Conservation (phyloP, 306 rosid species). For the Cotoneaster glaucophyllus region DNA sequence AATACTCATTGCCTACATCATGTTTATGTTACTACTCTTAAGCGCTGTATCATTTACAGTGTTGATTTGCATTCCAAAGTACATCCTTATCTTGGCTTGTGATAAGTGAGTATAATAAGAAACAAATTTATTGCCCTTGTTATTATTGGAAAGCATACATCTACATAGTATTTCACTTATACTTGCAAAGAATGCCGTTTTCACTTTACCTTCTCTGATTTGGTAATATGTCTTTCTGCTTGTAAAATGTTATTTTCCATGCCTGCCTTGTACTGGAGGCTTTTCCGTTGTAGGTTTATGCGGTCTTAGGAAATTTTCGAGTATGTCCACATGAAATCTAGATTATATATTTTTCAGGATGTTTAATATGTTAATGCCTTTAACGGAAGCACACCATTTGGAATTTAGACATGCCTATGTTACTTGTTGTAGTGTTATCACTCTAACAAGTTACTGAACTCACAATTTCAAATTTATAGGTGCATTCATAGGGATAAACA, state of each 20-base stretch:
- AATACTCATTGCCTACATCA: neutral
- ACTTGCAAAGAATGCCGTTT: neutral
- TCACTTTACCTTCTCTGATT: neutral
- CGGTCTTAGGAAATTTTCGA: neutral
- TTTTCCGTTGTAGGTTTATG: neutral
- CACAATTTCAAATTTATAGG: constrained; percentile 45
- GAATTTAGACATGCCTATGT: neutral
- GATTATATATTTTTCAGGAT: neutral
- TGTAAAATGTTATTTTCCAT: neutral
- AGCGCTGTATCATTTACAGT: neutral
- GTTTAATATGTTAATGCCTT: neutral
- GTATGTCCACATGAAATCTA: neutral
- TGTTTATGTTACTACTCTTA: neutral
- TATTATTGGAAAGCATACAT: neutral
- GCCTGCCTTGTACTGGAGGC: neutral
- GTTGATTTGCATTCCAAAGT: neutral
- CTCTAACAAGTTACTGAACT: constrained; percentile 10
- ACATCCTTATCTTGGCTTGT: neutral
- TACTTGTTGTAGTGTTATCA: neutral
- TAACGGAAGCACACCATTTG: neutral
- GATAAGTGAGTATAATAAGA: neutral
- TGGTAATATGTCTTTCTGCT: neutral
- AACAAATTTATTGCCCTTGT: neutral
- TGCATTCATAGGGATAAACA: constrained; percentile 81
- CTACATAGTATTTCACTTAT: neutral